Conservation (phyloP, 2,329 filamentous ascomycete genomes). For the Monascus ruber region DNA sequence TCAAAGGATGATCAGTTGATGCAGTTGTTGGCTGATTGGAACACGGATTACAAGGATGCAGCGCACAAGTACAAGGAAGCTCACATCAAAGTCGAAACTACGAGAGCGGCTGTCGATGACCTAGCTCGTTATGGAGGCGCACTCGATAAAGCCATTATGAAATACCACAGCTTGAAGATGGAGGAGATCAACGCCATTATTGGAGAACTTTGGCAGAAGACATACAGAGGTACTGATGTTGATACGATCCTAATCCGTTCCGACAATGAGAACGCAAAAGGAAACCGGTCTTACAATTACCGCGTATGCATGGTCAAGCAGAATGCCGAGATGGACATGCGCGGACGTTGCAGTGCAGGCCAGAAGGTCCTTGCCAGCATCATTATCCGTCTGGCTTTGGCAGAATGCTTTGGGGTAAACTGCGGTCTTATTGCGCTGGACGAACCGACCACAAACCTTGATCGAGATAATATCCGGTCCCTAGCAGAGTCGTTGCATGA, state of each 20-base stretch:
- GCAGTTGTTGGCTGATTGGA: slow-evolving; percentile 65
- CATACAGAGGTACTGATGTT: slow-evolving; percentile 93
- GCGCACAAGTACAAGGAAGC: slow-evolving; percentile 70
- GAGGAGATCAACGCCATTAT: slow-evolving; percentile 93
- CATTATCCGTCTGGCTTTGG: slow-evolving; percentile 90
- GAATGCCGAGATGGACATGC: slow-evolving; percentile 98
- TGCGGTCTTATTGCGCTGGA: slow-evolving; percentile 95
- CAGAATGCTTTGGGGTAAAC: slow-evolving; percentile 91
- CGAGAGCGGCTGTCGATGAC: slow-evolving; percentile 85
- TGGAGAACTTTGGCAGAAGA: slow-evolving; percentile 91
- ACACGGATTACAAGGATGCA: slow-evolving; percentile 77
- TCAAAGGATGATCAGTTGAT: slow-evolving; percentile 72
- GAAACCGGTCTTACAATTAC: slow-evolving; percentile 87
- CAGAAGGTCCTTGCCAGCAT: slow-evolving; percentile 96
- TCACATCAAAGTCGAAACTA: slow-evolving; percentile 82
- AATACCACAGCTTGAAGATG: slow-evolving; percentile 94
- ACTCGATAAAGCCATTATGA: slow-evolving; percentile 93
- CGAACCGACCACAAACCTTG: slow-evolving; percentile 94
- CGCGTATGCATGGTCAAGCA: slow-evolving; percentile 96
- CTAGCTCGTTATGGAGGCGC: slow-evolving; percentile 70
- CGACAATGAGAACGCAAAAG: slow-evolving; percentile 65
- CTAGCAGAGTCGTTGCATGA: slow-evolving; percentile 73
- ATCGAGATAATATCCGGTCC: slow-evolving; percentile 85
- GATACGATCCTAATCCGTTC: slow-evolving; percentile 93
- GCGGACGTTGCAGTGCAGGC: slow-evolving; percentile 88